Evolutionary conservation across 106 monocot species (phyloP), one percentile per base, ranked within the genome.

Genomic region (Dendrobium huoshanense): DNA sequence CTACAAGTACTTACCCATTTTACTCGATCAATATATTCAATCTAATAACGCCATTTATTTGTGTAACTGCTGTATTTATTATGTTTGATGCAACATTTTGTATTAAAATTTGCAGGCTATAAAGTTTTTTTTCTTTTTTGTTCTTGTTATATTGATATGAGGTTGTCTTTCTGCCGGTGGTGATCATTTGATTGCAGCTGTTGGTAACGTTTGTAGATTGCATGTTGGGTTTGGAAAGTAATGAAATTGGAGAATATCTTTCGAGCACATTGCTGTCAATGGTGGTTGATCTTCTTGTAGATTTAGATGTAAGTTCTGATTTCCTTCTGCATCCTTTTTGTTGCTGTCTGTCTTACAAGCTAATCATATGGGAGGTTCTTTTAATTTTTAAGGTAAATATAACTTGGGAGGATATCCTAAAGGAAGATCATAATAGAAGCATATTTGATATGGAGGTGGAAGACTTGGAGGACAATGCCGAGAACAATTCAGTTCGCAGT

Each of bases 371-470:
- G 41, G 7, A 6, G 68, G 41, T 27, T 17, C 73, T 20, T 72
- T 80, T 29, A 58, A 24, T 59, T 20, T 65, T 82, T 56, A 22
- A 98, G 97, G 91, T 92, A 67, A 90, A 93, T 75, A 95, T 99
- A 87, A 88, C 73, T 51, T 93, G 89, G 95, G 92, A 91, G 59
- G 91, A 99, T 49, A 87, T 95, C 48, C 82, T 82, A 20, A 82
- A 83, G 33, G 89, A 89, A 64, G 95, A 95, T 33, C 78, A 81
- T 59, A 93, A 79, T 79, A 91, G 80, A 84, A 93, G 95, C 10
- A 85, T 99, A 82, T 99, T 99, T 90, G 95, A 95, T 75, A 91
- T 95, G 85, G 94, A 97, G 72, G 76, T 92, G 64, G 98, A 95
- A 84, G 92, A 93, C 74, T 41, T 83, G 25, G 51, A 85, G 25